These are phyloP conservation scores for Melampsora occidentalis DNA, from an alignment of 1,284 basidiomycete genomes.

Conservation along the genomic window DNA sequence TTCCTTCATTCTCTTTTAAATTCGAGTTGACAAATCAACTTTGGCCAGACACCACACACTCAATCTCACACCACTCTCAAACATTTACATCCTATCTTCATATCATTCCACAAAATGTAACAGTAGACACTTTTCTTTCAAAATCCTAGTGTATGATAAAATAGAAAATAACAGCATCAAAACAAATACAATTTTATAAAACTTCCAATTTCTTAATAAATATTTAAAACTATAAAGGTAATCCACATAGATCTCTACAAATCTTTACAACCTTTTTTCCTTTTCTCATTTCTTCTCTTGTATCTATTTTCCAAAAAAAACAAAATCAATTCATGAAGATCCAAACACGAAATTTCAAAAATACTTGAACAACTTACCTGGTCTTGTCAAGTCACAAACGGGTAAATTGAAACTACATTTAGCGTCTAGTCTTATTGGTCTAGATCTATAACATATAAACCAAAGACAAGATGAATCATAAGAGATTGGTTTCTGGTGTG, in stretches of 20 bases:
- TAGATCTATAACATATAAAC: not conserved
- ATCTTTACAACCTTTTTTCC: constrained; percentile 19
- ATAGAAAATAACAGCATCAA: too few species aligned
- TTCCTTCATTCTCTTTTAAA: too few species aligned
- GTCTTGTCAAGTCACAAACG: constrained; percentile 29
- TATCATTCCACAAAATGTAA: too few species aligned
- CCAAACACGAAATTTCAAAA: not conserved
- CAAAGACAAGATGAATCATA: not conserved
- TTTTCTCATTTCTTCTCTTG: not conserved
- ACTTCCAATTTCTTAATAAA: too few species aligned
- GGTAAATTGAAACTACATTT: constrained; percentile 35
- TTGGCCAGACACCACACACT: too few species aligned
- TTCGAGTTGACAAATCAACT: too few species aligned
- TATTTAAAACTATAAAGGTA: constrained; percentile 22
- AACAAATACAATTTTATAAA: too few species aligned
- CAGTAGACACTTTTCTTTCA: too few species aligned
- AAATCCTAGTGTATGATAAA: too few species aligned
- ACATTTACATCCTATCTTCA: too few species aligned
- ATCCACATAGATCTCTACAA: constrained; percentile 29
- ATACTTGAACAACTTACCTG: not conserved
- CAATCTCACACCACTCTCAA: too few species aligned
- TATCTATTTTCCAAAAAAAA: not conserved
- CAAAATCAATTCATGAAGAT: not conserved
- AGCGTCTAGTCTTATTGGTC: constrained; percentile 5
- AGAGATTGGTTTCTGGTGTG: not conserved